Conservation (phyloP, 2,329 filamentous ascomycete genomes). For the Epichloe gansuensis region DNA sequence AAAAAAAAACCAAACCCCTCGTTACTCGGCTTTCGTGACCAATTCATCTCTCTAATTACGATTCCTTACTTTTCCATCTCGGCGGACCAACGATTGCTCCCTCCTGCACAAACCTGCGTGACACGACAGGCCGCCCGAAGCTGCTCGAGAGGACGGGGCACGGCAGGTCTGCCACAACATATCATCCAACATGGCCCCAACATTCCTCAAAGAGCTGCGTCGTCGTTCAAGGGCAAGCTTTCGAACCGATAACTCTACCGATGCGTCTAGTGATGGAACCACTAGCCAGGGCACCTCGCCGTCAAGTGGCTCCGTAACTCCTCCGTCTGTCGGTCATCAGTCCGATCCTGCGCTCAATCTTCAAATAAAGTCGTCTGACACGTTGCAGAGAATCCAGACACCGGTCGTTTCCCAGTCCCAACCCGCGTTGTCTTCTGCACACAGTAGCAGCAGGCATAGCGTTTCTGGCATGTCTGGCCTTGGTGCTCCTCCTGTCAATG, state of each 20-base stretch:
- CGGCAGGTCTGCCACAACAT: slow-evolving; percentile 1
- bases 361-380: slow-evolving; percentile 36
- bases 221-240: slow-evolving; percentile 66
- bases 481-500: slow-evolving; percentile 40
- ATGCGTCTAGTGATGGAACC: slow-evolving; percentile 47
- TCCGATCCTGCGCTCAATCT: slow-evolving; percentile 53
- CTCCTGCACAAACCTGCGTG: neutral
- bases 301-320: slow-evolving; percentile 59
- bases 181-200: slow-evolving; percentile 36
- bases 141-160: neutral
- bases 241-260: slow-evolving; percentile 48
- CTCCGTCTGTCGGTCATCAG: slow-evolving; percentile 56
- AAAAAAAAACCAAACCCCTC: neutral
- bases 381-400: slow-evolving; percentile 6
- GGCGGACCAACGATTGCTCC: neutral
- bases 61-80: neutral
- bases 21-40: neutral
- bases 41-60: neutral
- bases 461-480: slow-evolving; percentile 51
- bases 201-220: slow-evolving; percentile 65
- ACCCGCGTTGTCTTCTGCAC: slow-evolving; percentile 24
- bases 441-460: slow-evolving; percentile 45
- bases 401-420: slow-evolving; percentile 16
- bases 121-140: neutral
- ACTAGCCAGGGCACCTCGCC: slow-evolving; percentile 45